These are phyloP conservation scores for Globisporangium cederbergense DNA, from an alignment of 352 stramenopile species.

Conservation along the genomic window DNA sequence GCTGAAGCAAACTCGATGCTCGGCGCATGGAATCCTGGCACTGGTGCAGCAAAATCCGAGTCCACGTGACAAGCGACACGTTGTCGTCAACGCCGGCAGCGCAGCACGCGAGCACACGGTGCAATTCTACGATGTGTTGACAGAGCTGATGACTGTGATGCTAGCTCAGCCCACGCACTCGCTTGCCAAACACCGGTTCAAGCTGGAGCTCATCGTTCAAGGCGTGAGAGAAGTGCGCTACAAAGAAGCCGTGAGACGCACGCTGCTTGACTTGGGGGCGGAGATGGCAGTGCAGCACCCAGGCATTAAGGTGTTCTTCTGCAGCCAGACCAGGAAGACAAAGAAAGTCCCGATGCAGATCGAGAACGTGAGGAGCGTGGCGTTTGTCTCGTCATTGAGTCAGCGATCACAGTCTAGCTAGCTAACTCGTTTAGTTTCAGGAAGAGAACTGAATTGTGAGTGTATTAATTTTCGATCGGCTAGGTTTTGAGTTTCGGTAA, in stretches of 20 bases:
- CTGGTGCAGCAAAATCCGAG: background rate
- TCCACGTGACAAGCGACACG: background rate
- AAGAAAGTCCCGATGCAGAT: background rate
- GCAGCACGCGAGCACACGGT: background rate
- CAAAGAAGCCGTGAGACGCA: background rate
- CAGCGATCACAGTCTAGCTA: background rate
- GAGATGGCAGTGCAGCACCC: background rate
- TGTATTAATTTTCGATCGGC: too few species aligned
- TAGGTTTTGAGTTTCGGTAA: too few species aligned
- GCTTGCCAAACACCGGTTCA: background rate
- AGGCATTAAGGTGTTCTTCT: background rate
- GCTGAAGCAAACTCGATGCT: background rate
- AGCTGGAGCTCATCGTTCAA: background rate
- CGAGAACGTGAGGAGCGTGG: background rate
- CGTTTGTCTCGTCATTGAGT: background rate
- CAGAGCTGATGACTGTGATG: background rate
- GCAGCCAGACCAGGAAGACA: background rate
- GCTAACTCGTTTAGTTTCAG: background rate
- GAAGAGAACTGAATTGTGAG: too few species aligned
- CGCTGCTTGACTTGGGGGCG: background rate
- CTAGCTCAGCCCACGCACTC: background rate
- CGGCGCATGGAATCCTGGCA: background rate
- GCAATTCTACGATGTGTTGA: background rate
- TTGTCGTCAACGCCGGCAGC: background rate
- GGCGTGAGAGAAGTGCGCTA: background rate